These are phyloP conservation scores for Sarcodon aspratus DNA, from an alignment of 768 basidiomycete genomes.

Conservation along the genomic window DNA sequence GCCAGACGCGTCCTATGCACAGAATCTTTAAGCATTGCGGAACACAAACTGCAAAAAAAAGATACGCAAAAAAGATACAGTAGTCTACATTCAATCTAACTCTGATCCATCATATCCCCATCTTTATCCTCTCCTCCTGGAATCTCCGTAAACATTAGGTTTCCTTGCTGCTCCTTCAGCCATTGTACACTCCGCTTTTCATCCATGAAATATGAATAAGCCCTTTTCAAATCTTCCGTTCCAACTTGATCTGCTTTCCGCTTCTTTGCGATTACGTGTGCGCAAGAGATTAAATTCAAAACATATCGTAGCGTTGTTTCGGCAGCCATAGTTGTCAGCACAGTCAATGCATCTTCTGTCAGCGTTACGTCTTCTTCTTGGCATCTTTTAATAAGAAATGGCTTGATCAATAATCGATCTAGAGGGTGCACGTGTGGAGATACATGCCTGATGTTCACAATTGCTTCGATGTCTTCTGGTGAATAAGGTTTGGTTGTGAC, in stretches of 20 bases:
- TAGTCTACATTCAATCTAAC: constrained; percentile 3
- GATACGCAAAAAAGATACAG: too few relatives aligned
- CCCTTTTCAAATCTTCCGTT: constrained; percentile 73
- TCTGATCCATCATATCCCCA: constrained; percentile 24
- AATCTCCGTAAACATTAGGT: constrained; percentile 66
- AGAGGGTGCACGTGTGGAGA: not conserved
- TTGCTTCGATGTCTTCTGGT: constrained; percentile 78
- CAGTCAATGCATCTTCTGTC: constrained; percentile 54
- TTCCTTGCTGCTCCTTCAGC: constrained; percentile 76
- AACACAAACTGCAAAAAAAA: too few relatives aligned
- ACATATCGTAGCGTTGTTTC: constrained; percentile 91
- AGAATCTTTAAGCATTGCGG: too few relatives aligned
- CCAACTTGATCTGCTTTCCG: constrained; percentile 75
- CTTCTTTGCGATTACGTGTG: constrained; percentile 74
- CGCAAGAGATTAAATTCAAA: constrained; percentile 90
- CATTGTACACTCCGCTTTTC: constrained; percentile 89
- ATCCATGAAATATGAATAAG: constrained; percentile 87
- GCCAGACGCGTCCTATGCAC: too few relatives aligned
- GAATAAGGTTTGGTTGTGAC: constrained; percentile 86
- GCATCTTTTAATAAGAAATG: constrained; percentile 36
- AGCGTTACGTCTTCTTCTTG: constrained; percentile 94
- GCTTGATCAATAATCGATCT: not conserved
- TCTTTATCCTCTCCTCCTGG: constrained; percentile 17
- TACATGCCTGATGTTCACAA: constrained; percentile 80
- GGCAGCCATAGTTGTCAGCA: constrained; percentile 82